Base-by-base conservation (phyloP, 2,329 filamentous ascomycete genomes). In the Fusarium gaditjirri region DNA sequence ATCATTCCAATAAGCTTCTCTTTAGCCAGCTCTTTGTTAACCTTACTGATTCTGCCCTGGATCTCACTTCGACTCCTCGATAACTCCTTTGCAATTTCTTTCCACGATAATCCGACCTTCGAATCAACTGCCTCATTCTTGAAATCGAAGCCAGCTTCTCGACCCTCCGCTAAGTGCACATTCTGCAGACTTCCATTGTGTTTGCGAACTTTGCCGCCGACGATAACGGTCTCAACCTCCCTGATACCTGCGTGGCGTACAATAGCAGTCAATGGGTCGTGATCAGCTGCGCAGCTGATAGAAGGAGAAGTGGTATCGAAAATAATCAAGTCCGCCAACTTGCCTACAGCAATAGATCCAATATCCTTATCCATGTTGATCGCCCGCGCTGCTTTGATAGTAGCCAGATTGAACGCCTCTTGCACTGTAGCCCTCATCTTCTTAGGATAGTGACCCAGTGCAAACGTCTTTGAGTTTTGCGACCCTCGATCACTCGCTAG, bases 331-430 rank as follows among this genome's bases (percentile, higher is more conserved):
- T 66, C 63, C 0, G 63, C 63, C 7, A 66, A 25, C 19, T 66
- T 66, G 0, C 63, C 63, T 0, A 66, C 44, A 3, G 44, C 23
- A 12, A 66, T 46, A 6, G 61, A 66, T 3, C 63, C 61, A 5
- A 66, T 66, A 1, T 66, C 52, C 0, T 46, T 36, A 3, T 60
- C 61, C 61, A 66, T 66, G 0, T 25, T 44, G 6, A 46, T 36
- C 8, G 61, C 63, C 17, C 61, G 63, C 13, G 63, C 61, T 14
- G 61, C 61, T 5, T 66, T 52, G 1, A 66, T 66, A 3, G 61
- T 66, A 8, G 63, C 61, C 14, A 66, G 4, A 6, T 66, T 66
- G 1, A 66, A 66, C 2, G 43, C 61, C 2, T 41, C 35, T 2
- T 52, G 39, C 4, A 66, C 14, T 0, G 38, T 60, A 9, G 63